Base-by-base conservation (phyloP, 78 protist species). In the Speleostelium caveatum region DNA sequence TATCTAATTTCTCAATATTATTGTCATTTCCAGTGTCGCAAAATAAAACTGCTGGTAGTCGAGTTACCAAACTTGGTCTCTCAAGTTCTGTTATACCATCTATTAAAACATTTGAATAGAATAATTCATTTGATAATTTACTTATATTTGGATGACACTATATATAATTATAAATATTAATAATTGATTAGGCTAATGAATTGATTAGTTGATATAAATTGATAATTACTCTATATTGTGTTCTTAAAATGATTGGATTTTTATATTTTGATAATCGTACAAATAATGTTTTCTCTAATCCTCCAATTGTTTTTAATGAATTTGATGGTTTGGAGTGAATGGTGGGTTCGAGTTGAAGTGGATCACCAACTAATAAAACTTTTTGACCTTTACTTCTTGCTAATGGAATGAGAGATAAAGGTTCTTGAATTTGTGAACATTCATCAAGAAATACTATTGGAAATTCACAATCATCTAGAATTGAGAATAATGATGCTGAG, bases 161-260 rank as follows among this genome's bases (percentile, higher is more conserved):
- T n/a, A n/a, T n/a, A n/a, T n/a, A n/a, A n/a, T n/a, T n/a, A n/a
- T n/a, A n/a, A n/a, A 39, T 6, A 3, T 17, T 5, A 63, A 35
- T 67, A 41, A 67, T 35, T 39, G 39, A 22, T 53, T 53, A 53
- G 58, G 14, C 26, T 53, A 21, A 21, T 17, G 26, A 21, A 53
- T 53, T 53, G 58, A 53, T 53, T 53, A 17, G 17, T 53, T 53
- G n/a, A n/a, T n/a, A n/a, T n/a, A n/a, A n/a, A n/a, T 67, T 76
- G n/a, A n/a, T n/a, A n/a, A n/a, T n/a, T n/a, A n/a, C n/a, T n/a
- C 97, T 75, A 69, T 94, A 96, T 67, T 96, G 97, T 21, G 73
- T 96, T 49, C 75, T 65, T 24, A 96, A 53, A 30, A 92, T 22
- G 21, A 74, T 73, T 35, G 95, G 91, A 22, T 53, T 36, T 5